phyloP scores from a whole-genome alignment of 2,329 filamentous ascomycete genomes.

The Fusarium concolor region DNA sequence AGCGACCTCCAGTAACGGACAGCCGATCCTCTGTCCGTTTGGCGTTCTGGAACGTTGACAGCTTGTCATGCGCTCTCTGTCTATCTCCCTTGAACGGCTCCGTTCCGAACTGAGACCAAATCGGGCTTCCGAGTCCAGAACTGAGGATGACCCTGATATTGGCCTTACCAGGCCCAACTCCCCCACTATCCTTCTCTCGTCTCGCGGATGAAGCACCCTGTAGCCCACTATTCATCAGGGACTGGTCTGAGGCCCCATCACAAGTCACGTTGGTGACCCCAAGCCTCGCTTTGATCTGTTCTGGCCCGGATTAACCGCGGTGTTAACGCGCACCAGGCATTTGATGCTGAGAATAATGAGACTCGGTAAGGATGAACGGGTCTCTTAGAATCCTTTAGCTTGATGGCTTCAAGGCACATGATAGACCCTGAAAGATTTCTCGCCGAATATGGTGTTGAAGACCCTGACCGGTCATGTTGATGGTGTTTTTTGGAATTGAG shows the following conservation, averaged over 20 bases:
- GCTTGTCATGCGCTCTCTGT: constrained; percentile 34
- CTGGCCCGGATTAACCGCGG: constrained; percentile 41
- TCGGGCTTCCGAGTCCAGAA: constrained; percentile 37
- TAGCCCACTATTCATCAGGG: constrained; percentile 41
- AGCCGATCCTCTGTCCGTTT: constrained; percentile 25
- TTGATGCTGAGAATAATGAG: constrained; percentile 16
- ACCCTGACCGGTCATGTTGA: constrained; percentile 9
- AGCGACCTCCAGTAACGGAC: not conserved
- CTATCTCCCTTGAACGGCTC: constrained; percentile 31
- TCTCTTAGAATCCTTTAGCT: constrained; percentile 20
- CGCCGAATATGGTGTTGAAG: constrained; percentile 16
- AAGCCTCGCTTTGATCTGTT: constrained; percentile 41
- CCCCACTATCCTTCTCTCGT: constrained; percentile 33
- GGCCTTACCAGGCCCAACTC: constrained; percentile 10
- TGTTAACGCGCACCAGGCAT: constrained; percentile 28
- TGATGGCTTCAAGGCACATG: constrained; percentile 31
- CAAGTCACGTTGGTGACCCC: constrained; percentile 41
- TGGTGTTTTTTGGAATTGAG: constrained; percentile 26
- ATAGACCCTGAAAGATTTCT: constrained; percentile 29
- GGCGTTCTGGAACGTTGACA: constrained; percentile 42
- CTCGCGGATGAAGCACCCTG: constrained; percentile 43
- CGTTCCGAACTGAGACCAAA: constrained; percentile 35
- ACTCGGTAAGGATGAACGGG: constrained; percentile 28
- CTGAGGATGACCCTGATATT: constrained; percentile 28
- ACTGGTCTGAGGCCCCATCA: constrained; percentile 42